A percentile compares a stretch with the other conserved stretches of the same genome.
Conservation (phyloP, 2,329 filamentous ascomycete genomes). For the Pseudocercospora crystallina region DNA sequence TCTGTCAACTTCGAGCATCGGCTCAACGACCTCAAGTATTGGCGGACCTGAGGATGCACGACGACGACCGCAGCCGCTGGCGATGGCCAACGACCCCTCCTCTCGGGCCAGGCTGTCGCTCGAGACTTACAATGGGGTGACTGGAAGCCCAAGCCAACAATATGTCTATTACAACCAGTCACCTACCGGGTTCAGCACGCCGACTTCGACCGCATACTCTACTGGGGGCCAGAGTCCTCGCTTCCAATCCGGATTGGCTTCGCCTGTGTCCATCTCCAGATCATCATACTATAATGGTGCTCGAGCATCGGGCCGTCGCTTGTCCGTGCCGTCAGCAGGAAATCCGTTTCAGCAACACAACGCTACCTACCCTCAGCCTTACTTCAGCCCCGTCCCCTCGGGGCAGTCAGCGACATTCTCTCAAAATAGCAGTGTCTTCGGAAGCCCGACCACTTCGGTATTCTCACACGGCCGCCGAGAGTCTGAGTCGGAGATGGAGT, state of each 20-base stretch:
- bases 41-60: conserved; percentile 66
- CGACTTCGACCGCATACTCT: conserved; percentile 80
- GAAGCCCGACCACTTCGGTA: conserved; percentile 65
- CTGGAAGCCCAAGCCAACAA: conserved; percentile 62
- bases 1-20: conserved; percentile 83
- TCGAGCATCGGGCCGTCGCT: conserved; percentile 66
- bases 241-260: conserved; percentile 67
- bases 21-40: conserved; percentile 69
- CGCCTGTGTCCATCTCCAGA: conserved; percentile 70
- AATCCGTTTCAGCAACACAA: conserved; percentile 71
- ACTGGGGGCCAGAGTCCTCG: conserved; percentile 74
- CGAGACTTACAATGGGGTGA: conserved; percentile 62
- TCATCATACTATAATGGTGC: conserved; percentile 72
- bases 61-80: conserved; percentile 74
- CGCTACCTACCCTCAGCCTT: conserved; percentile 55
- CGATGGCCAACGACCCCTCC: conserved; percentile 71
- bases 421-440: conserved; percentile 61
- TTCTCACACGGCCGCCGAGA: conserved; percentile 66
- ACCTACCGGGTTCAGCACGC: conserved; percentile 75
- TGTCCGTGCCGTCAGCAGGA: conserved; percentile 76
- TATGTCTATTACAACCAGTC: conserved; percentile 68
- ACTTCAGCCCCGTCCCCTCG: conserved; percentile 56
- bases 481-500: conserved; percentile 70
- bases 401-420: conserved; percentile 56
- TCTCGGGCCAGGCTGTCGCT: conserved; percentile 63